Percentiles rank a stretch among this genome's conserved stretches.
Conservation (phyloP, 805 yeast species). For the Yarrowia porcina region DNA sequence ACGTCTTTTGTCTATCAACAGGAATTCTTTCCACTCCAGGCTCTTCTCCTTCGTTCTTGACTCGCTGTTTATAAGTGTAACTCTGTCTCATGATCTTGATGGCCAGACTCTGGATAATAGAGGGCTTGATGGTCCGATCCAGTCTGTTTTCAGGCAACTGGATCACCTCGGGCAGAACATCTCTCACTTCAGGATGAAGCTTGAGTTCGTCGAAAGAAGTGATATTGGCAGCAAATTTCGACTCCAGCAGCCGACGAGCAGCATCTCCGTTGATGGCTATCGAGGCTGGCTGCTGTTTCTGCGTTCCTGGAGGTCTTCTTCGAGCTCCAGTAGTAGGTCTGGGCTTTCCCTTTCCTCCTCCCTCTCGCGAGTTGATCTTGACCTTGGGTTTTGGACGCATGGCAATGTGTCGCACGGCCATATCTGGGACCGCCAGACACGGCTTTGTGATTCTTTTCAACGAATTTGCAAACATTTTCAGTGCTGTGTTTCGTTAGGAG, state of each 20-base stretch:
- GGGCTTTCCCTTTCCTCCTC: slow-evolving; percentile 12
- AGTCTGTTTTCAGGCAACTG: slow-evolving; percentile 47
- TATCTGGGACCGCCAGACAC: background rate
- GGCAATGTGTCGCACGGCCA: slow-evolving; percentile 21
- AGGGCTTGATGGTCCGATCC: slow-evolving; percentile 46
- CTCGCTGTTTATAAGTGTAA: slow-evolving; percentile 29
- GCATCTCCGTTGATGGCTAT: slow-evolving; percentile 16
- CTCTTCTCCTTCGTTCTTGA: slow-evolving; percentile 27
- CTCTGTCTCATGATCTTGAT: slow-evolving; percentile 52
- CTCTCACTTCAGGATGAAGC: slow-evolving; percentile 64
- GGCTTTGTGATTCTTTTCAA: slow-evolving; percentile 6
- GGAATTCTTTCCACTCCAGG: slow-evolving; percentile 29
- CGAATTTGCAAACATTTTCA: background rate
- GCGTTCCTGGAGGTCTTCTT: slow-evolving; percentile 13
- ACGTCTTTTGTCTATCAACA: slow-evolving; percentile 46
- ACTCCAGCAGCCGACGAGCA: slow-evolving; percentile 7
- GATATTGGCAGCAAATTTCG: slow-evolving; percentile 43
- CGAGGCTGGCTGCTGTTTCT: slow-evolving; percentile 25
- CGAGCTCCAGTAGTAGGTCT: slow-evolving; percentile 10
- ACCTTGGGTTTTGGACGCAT: slow-evolving; percentile 24
- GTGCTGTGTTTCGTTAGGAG: background rate
- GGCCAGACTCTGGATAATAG: slow-evolving; percentile 81
- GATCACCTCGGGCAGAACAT: slow-evolving; percentile 42
- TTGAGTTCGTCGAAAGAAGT: slow-evolving; percentile 63
- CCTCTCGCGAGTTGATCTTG: slow-evolving; percentile 10